A percentile compares a stretch with the other conserved stretches of the same genome.
Conservation (phyloP, 192 early-diverging fungal species). For the Mortierella claussenii region DNA sequence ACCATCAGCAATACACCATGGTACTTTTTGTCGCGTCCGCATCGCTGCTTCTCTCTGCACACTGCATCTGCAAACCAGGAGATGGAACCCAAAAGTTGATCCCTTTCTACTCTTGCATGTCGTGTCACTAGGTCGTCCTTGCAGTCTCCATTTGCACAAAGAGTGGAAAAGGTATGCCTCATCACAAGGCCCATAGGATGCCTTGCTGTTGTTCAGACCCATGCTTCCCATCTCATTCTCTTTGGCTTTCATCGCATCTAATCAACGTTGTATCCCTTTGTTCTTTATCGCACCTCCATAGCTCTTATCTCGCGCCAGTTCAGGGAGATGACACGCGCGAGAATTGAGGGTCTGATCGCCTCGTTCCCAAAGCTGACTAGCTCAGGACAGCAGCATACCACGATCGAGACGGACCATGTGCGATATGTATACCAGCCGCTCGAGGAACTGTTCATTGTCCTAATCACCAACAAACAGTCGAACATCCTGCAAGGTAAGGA, state of each 20-base stretch:
- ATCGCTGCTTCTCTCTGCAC: background rate
- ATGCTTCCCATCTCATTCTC: too few relatives aligned
- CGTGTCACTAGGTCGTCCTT: slow-evolving; percentile 79
- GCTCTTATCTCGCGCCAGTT: slow-evolving; percentile 95
- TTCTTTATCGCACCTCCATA: slow-evolving; percentile 28
- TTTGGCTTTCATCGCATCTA: too few relatives aligned
- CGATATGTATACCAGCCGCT: slow-evolving; percentile 99
- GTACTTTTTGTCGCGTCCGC: too few relatives aligned
- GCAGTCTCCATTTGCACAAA: slow-evolving; percentile 93
- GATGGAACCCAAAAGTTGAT: background rate
- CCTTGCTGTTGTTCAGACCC: too few relatives aligned
- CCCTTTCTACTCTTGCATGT: background rate
- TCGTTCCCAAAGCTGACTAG: slow-evolving; percentile 98
- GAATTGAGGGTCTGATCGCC: slow-evolving; percentile 95
- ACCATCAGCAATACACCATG: too few relatives aligned
- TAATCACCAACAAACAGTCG: slow-evolving; percentile 96
- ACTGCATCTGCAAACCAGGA: background rate
- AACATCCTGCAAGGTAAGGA: slow-evolving; percentile 89
- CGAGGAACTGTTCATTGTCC: slow-evolving; percentile 93
- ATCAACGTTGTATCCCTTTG: too few relatives aligned
- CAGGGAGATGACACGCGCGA: slow-evolving; percentile 94
- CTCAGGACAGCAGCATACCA: slow-evolving; percentile 93
- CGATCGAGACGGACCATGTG: slow-evolving; percentile 95
- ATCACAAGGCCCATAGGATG: too few relatives aligned
- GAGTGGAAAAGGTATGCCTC: slow-evolving; percentile 88